These are phyloP conservation scores for Galeopsis tetrahit DNA, from an alignment of 257 asterid genomes.

Conservation along the genomic window DNA sequence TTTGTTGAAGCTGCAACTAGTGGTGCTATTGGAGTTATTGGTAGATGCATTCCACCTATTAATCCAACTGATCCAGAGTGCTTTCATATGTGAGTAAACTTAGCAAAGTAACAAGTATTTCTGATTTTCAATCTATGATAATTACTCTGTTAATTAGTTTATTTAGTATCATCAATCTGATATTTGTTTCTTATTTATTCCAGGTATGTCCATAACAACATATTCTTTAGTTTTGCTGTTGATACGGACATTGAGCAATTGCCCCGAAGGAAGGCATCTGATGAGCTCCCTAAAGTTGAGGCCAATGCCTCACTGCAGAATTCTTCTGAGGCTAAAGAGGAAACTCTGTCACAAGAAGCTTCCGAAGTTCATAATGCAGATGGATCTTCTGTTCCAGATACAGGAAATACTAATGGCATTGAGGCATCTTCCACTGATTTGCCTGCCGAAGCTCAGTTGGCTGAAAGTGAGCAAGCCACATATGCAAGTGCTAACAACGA, in stretches of 20 bases:
- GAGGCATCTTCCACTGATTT: constrained; percentile 52
- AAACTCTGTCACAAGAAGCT: constrained; percentile 40
- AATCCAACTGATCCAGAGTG: constrained; percentile 99
- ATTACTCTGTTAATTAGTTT: neutral
- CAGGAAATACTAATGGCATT: constrained; percentile 43
- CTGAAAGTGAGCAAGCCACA: constrained; percentile 98
- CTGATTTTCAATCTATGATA: neutral
- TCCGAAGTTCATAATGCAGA: constrained; percentile 37
- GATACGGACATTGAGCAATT: constrained; percentile 81
- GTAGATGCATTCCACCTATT: constrained; percentile 90
- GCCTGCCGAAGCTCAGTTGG: constrained; percentile 68
- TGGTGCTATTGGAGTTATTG: constrained; percentile 93
- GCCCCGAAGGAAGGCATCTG: constrained; percentile 56
- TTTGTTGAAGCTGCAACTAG: constrained; percentile 92
- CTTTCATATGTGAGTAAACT: constrained; percentile 80
- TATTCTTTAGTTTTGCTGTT: constrained; percentile 95
- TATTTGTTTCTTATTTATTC: constrained; percentile 32
- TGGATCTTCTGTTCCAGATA: constrained; percentile 42
- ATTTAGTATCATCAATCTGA: neutral
- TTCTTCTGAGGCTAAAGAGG: constrained; percentile 46
- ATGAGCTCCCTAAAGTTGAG: constrained; percentile 53
- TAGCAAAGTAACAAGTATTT: neutral
- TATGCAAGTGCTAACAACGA: constrained; percentile 98
- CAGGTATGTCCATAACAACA: constrained; percentile 97
- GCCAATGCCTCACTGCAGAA: constrained; percentile 36